Percentiles rank a stretch among this genome's conserved stretches.
These are phyloP conservation scores for Ceratocystis diversiconidia DNA, from an alignment of 2,329 filamentous ascomycete species.

Conservation along the genomic window DNA sequence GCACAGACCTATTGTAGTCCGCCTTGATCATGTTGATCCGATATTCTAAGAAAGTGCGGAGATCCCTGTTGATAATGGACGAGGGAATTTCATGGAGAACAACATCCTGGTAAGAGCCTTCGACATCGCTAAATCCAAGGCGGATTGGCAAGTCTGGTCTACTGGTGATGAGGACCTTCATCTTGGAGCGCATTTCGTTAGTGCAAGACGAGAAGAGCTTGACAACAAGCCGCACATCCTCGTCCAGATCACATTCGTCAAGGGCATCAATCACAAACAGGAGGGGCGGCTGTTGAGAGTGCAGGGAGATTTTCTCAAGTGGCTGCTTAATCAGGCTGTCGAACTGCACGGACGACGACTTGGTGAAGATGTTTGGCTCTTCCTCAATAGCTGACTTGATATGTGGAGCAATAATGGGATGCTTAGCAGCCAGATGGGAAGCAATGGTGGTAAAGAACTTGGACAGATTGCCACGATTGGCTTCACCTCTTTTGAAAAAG, in stretches of 20 bases:
- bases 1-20: background rate
- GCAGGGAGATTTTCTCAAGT: background rate
- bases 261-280: background rate
- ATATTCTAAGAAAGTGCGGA: constrained; percentile 26
- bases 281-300: background rate
- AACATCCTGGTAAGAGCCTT: constrained; percentile 29
- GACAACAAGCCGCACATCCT: background rate
- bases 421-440: constrained; percentile 22
- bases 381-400: background rate
- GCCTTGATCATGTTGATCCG: background rate
- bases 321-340: background rate
- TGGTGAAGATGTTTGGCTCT: background rate
- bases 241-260: background rate
- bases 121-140: constrained; percentile 25
- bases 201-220: background rate
- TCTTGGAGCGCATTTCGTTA: background rate
- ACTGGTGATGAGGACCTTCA: constrained; percentile 22
- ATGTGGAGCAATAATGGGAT: background rate
- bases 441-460: constrained; percentile 31
- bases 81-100: constrained; percentile 26
- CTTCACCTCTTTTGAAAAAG: constrained; percentile 33
- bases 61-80: background rate
- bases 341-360: background rate
- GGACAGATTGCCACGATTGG: constrained; percentile 26
- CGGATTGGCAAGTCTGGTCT: constrained; percentile 21